These are phyloP conservation scores for Boletus subparvulus DNA, from an alignment of 768 basidiomycete species.

Conservation along the genomic window DNA sequence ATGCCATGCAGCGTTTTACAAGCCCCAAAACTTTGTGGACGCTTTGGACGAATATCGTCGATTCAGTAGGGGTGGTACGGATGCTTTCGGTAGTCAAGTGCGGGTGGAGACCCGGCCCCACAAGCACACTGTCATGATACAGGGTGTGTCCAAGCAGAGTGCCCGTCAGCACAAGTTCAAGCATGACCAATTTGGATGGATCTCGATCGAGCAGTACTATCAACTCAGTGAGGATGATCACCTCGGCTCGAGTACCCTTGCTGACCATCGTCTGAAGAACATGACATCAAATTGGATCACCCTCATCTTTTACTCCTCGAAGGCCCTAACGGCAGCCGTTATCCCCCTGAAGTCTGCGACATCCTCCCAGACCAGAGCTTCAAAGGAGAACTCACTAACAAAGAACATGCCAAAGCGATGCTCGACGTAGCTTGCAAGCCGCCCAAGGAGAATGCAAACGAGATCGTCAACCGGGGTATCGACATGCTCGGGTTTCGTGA, in stretches of 20 bases:
- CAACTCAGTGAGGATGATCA: conserved; percentile 33
- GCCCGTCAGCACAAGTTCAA: conserved; percentile 43
- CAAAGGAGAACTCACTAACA: conserved; percentile 48
- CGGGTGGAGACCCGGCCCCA: conserved; percentile 62
- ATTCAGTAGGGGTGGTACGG: conserved; percentile 50
- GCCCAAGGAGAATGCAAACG: conserved; percentile 45
- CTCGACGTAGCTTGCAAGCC: conserved; percentile 46
- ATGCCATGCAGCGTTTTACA: conserved; percentile 51
- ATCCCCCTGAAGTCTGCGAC: conserved; percentile 50
- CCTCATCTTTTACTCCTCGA: conserved; percentile 44
- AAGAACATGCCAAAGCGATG: conserved; percentile 47
- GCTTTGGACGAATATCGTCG: conserved; percentile 40
- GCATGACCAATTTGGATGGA: conserved; percentile 30
- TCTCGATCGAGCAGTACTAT: conserved; percentile 50
- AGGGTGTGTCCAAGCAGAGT: conserved; percentile 41
- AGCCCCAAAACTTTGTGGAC: conserved; percentile 40
- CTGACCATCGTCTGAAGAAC: conserved; percentile 32
- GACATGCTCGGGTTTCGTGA: conserved; percentile 41
- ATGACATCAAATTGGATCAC: conserved; percentile 34
- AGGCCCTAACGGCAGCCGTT: conserved; percentile 32
- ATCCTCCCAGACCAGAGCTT: conserved; percentile 42
- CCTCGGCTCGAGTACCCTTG: not conserved
- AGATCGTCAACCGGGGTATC: conserved; percentile 44
- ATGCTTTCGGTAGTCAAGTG: conserved; percentile 61
- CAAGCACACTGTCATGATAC: conserved; percentile 69